Base-by-base conservation (phyloP, 75 land plant genomes). In the Picea sitchensis region DNA sequence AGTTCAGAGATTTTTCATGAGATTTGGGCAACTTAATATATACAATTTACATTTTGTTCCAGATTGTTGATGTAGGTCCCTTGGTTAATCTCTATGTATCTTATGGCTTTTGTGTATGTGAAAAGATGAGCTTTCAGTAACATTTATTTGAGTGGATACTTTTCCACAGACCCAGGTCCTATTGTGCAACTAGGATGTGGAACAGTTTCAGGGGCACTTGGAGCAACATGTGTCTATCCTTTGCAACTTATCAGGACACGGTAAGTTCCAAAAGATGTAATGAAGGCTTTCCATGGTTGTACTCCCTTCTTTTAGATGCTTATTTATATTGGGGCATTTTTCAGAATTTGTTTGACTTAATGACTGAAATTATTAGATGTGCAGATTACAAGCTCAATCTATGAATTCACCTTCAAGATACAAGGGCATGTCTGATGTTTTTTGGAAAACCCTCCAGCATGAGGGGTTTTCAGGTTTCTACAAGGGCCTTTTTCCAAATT, bases 211-310 rank as follows among this genome's bases (percentile, higher is more conserved):
- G 98, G 98, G 80, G 91, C 96, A 65, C 79, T 93, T 80, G 98
- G 98, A 79, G 98, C 98, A 59, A 87, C 98, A 20, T 93, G 92
- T 87, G 98, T 95, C 54, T 95, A 95, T 80, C 98, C 98, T 3
- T 79, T 95, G 79, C 96, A 95, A 76, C 88, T 95, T 75, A 83
- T 95, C 51, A 83, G 98, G 73, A 95, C 98, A 74, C 88, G 98
- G 98, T 91, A 83, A 56, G 78, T 72, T 44, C 63, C 32, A 51
- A 73, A 13, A 30, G 32, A 17, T 34, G 11, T 71, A 58, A 20
- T 74, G 13, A 71, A 71, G 47, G 20, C 23, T 21, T 44, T 38
- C 23, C 56, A 44, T 5, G n/a, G 18, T 36, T 51, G 56, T 62
- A 20, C 64, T 20, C n/a, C 20, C 64, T 61, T 6, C 64, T 41